Conservation (phyloP, 305 asterid genomes). For the Andrographis paniculata region DNA sequence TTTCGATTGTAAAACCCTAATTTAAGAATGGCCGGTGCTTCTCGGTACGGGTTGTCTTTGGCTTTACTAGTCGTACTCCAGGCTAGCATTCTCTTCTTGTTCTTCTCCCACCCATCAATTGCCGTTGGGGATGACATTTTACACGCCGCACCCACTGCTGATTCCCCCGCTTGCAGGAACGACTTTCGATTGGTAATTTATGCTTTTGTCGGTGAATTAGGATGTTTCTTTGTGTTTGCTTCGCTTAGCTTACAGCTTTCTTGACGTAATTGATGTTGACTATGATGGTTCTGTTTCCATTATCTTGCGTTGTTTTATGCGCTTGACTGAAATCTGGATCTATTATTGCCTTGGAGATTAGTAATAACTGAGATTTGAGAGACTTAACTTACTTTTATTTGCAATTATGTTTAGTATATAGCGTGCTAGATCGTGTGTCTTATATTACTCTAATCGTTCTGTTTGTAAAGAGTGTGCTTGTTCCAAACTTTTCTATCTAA, state of each 20-base stretch:
- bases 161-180: conserved; percentile 44
- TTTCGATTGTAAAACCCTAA: background rate
- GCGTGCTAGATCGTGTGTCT: too few relatives aligned
- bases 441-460: too few relatives aligned
- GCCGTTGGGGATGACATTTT: conserved; percentile 40
- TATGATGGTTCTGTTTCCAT: background rate
- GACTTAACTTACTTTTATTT: conserved; percentile 1
- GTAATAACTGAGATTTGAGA: conserved; percentile 3
- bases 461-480: too few relatives aligned
- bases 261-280: conserved; percentile 6
- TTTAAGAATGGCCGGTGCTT: conserved; percentile 27
- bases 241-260: background rate
- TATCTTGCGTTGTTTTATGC: conserved; percentile 3
- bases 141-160: conserved; percentile 31
- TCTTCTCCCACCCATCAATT: conserved; percentile 31
- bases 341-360: conserved; percentile 1
- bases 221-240: conserved; percentile 1
- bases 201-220: background rate
- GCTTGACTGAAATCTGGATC: conserved; percentile 1
- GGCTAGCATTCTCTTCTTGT: conserved; percentile 27
- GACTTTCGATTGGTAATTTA: conserved; percentile 52
- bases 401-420: too few relatives aligned
- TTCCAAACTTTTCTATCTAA: too few relatives aligned
- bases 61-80: conserved; percentile 20
- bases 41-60: conserved; percentile 19